Evolutionary conservation across 768 basidiomycete genomes (phyloP), one percentile per base, ranked within the genome.

Genomic region (Pulveroboletus sp.): DNA sequence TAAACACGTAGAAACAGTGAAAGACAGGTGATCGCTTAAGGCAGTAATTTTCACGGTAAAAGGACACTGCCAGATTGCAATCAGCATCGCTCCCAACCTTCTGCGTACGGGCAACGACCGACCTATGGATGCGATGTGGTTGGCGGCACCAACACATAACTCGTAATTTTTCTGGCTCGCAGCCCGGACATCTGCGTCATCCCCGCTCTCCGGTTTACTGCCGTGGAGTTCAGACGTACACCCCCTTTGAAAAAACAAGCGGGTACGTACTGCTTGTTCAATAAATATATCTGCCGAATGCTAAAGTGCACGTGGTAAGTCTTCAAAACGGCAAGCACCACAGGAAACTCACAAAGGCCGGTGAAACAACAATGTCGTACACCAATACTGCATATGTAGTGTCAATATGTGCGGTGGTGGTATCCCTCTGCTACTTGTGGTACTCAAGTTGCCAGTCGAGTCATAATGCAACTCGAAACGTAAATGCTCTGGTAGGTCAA

Each of bases 351-450:
- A 89, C 86, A 89, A 89, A 10, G 88, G 88, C 15, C 88, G 79
- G 64, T 90, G 87, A 43, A 90, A 68, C 27, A 91, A 62, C 30
- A 91, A 63, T 21, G 83, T 80, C 10, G 86, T 79, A 61, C 85
- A 87, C 89, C 89, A 91, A 60, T 89, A 90, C 59, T 88, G 84
- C 86, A 90, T 85, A 61, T 90, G 88, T 43, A 91, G 69, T 36
- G 84, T 85, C 49, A 90, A 68, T 24, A 87, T 69, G 56, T 87
- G 82, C 5, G 87, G 86, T 2, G 76, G 76, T 6, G 78, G 78
- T 17, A 72, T 63, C 14, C 67, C 17, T 67, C 66, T 63, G 69
- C 24, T 40, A 4, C 37, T 38, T 17, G 44, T 52, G 27, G 51
- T 39, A 17, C 46, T 51, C 49, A 55, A 50, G 32, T 57, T 63